Percentiles rank a stretch among this genome's conserved stretches.
Conservation (phyloP, 179 eudicot species). For the Beta lomatogona region DNA sequence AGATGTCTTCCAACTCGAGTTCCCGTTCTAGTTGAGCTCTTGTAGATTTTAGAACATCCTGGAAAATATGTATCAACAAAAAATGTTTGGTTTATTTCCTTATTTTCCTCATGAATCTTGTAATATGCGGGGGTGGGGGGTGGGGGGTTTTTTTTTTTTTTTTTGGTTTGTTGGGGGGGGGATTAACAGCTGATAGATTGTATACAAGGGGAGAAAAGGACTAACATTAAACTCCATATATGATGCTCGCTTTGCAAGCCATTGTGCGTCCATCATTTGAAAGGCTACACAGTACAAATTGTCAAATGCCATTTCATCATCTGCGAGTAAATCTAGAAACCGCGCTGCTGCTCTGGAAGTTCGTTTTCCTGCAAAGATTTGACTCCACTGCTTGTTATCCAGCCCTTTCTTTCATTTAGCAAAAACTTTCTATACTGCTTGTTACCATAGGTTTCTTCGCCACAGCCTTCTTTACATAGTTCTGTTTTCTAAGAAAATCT, state of each 20-base stretch:
- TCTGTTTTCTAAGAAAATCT: not conserved
- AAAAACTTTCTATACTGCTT: not conserved
- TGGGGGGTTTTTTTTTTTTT: no score
- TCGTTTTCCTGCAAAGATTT: constrained; percentile 66
- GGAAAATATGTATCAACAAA: constrained; percentile 6
- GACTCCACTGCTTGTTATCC: not conserved
- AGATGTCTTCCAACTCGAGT: constrained; percentile 70
- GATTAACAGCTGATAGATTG: not conserved
- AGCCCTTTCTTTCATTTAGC: not conserved
- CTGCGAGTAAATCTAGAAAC: constrained; percentile 69
- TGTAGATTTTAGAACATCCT: constrained; percentile 94
- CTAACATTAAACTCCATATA: constrained; percentile 95
- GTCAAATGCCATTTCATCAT: constrained; percentile 93
- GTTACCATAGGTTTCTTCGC: not conserved
- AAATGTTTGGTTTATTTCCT: not conserved
- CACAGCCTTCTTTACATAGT: not conserved
- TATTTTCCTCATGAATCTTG: no score
- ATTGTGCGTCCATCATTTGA: constrained; percentile 92
- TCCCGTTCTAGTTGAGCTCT: constrained; percentile 85
- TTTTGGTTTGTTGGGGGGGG: no score
- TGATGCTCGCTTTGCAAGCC: constrained; percentile 97
- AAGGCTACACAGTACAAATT: constrained; percentile 85
- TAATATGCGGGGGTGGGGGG: no score
- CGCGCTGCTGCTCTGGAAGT: constrained; percentile 58
- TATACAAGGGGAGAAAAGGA: no score